A percentile compares a stretch with the other conserved stretches of the same genome.
Conservation (phyloP, 1,284 basidiomycete species). For the Blastosporella zonata region DNA sequence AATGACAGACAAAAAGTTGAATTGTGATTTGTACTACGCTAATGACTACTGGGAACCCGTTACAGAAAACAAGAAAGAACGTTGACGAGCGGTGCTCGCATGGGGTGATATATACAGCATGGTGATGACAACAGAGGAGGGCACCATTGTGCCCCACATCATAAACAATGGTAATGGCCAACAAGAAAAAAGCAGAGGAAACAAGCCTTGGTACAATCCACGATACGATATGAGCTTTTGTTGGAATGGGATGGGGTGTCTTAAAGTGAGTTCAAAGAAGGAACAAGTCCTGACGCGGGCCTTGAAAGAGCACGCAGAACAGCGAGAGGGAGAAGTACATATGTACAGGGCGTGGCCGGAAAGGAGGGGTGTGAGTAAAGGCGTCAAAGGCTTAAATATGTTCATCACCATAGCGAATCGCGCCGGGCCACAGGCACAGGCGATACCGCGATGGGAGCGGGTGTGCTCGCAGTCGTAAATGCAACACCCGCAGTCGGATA, state of each 20-base stretch:
- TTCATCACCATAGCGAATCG: constrained; percentile 18
- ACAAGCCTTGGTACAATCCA: constrained; percentile 18
- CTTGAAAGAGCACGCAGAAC: constrained; percentile 9
- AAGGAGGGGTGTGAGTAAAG: not conserved
- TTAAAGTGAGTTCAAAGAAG: constrained; percentile 6
- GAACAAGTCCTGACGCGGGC: constrained; percentile 11
- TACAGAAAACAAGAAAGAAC: constrained; percentile 13
- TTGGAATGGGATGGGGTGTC: not conserved
- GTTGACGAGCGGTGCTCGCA: not conserved
- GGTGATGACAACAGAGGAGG: constrained; percentile 12
- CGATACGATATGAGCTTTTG: constrained; percentile 9
- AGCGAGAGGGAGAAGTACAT: constrained; percentile 1
- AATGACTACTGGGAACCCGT: constrained; percentile 10
- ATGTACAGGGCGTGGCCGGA: constrained; percentile 6
- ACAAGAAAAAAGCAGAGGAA: constrained; percentile 12
- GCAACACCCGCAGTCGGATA: constrained; percentile 11
- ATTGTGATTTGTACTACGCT: constrained; percentile 13
- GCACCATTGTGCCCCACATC: constrained; percentile 8
- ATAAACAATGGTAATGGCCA: constrained; percentile 8
- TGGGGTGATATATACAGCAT: constrained; percentile 18
- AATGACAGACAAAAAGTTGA: constrained; percentile 9
- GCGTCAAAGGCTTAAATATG: not conserved
- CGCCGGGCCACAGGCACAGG: constrained; percentile 6
- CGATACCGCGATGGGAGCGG: constrained; percentile 2
- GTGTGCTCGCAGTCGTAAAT: constrained; percentile 9